Percentiles rank a stretch among this genome's conserved stretches.
Conservation (phyloP, 352 stramenopile genomes). For the Halophytophthora polymorphica region DNA sequence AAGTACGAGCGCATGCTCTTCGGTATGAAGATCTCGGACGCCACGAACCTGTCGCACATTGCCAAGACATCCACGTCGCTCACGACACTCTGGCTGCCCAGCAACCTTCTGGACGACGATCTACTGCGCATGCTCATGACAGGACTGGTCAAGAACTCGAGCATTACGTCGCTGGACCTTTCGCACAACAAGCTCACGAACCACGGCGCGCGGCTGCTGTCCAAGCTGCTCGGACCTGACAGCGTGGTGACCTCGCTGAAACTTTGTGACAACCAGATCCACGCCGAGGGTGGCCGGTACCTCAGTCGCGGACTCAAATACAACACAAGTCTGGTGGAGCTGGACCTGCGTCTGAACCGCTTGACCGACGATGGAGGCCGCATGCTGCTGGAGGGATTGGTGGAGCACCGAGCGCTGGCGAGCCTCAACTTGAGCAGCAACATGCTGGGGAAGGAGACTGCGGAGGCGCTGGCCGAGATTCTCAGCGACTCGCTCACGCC, state of each 20-base stretch:
- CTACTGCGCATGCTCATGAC: slow-evolving; percentile 93
- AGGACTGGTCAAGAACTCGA: slow-evolving; percentile 89
- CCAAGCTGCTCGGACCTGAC: slow-evolving; percentile 86
- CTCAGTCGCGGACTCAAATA: slow-evolving; percentile 88
- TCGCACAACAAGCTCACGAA: slow-evolving; percentile 96
- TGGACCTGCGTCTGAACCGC: slow-evolving; percentile 91
- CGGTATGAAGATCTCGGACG: slow-evolving; percentile 94
- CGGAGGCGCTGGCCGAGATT: slow-evolving; percentile 66
- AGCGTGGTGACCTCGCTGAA: slow-evolving; percentile 89
- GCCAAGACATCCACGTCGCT: slow-evolving; percentile 83
- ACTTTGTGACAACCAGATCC: slow-evolving; percentile 92
- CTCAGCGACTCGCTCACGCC: slow-evolving; percentile 58
- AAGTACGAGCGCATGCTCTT: slow-evolving; percentile 94
- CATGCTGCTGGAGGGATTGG: slow-evolving; percentile 86
- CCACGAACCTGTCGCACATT: slow-evolving; percentile 84
- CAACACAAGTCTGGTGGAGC: slow-evolving; percentile 86
- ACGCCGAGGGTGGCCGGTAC: slow-evolving; percentile 89
- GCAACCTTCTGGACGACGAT: slow-evolving; percentile 92
- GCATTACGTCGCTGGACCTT: slow-evolving; percentile 91
- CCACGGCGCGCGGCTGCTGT: slow-evolving; percentile 86
- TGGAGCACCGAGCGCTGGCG: slow-evolving; percentile 59
- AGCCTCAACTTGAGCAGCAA: slow-evolving; percentile 88
- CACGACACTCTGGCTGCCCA: slow-evolving; percentile 85
- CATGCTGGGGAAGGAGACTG: slow-evolving; percentile 67
- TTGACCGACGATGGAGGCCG: slow-evolving; percentile 88